Base-by-base conservation (phyloP, 345 rosid genomes). In the Leavenworthia alabamica region DNA sequence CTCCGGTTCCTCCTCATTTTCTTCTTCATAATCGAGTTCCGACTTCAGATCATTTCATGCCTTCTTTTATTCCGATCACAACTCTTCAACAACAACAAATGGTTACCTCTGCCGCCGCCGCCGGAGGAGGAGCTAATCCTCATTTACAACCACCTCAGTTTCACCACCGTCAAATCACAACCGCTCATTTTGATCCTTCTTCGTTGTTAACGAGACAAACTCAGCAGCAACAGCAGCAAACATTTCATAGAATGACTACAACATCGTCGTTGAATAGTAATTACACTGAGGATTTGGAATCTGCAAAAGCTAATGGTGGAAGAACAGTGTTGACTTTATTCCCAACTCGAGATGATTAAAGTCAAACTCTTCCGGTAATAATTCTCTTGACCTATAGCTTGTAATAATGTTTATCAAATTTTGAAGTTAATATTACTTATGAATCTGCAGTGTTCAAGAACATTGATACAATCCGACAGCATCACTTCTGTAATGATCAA, bases 1-100 rank as follows among this genome's bases (percentile, higher is more conserved):
- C 95, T 2, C 97, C 99, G 0, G 94, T 93, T 16, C 99, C 99
- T 0, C 74, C 99, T 3, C 99, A 93, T 74, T 93, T 93, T 66
- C 75, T 94, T 64, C 90, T 86, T 66, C 87, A 87, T 0, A 83
- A 66, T 60, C 82, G 33, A 72, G 79, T 80, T 56, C 73, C 80
- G 3, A 82, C 75, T 69, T 73, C 99, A 0, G 99, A 93, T 1
- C 92, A 90, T 71, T 87, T n/a, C n/a, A n/a, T n/a, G n/a, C n/a
- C n/a, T n/a, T n/a, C 74, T 56, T 63, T 77, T 53, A 91, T 86
- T 45, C 90, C 94, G 0, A 85, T 85, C 23, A 60, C 90, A 0
- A 81, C 96, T 0, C 70, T 89, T n/a, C n/a, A n/a, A n/a, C n/a
- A n/a, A n/a, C n/a, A n/a, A n/a, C n/a, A n/a, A n/a, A n/a, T n/a